Evolutionary conservation across 306 rosid species (phyloP), one percentile per base, ranked within the genome.

Genomic region (Quercus variabilis): DNA sequence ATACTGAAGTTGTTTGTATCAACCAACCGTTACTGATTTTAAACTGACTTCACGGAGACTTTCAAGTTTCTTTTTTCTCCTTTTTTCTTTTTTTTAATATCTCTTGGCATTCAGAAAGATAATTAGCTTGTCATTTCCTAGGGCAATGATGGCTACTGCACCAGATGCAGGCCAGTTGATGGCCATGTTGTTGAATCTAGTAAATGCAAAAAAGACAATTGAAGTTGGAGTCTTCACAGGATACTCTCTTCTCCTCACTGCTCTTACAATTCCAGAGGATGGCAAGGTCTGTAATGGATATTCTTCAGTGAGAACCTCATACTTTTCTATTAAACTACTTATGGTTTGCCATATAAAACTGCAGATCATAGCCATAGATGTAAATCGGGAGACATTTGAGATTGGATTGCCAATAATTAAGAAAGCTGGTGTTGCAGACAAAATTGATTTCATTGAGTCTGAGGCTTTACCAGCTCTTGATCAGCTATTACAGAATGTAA

Each of bases 211-310:
- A 51, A 85, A 70, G 52, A 88, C 92, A 0, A 82, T 91, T 78
- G 90, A 88, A 86, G 75, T 88, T 6, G 94, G 92, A 68, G 92
- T 87, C 4, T 87, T 88, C 70, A 86, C 92, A 18, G 89, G 94
- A 69, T 91, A 91, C 77, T 88, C 93, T 73, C 91, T 88, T 83
- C 97, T 91, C 76, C 91, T 88, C 76, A 89, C 97, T 0, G 97
- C 92, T 71, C 92, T 89, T 74, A 41, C 78, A 63, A 83, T 85
- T 63, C 92, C 92, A 7, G 19, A 73, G 19, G 88, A 88, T 77
- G 97, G 93, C 80, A 88, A 89, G 88, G 90, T 84, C 55, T 23
- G 57, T 25, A 64, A n/a, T 49, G 14, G 12, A 60, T 4, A 1
- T 18, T 75, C 46, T 74, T 64, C 5, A 55, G 13, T 33, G 51